Percentiles rank a stretch among this genome's conserved stretches.
Conservation (phyloP, 495 filamentous ascomycete species). For the Penicillium macrosclerotiorum region DNA sequence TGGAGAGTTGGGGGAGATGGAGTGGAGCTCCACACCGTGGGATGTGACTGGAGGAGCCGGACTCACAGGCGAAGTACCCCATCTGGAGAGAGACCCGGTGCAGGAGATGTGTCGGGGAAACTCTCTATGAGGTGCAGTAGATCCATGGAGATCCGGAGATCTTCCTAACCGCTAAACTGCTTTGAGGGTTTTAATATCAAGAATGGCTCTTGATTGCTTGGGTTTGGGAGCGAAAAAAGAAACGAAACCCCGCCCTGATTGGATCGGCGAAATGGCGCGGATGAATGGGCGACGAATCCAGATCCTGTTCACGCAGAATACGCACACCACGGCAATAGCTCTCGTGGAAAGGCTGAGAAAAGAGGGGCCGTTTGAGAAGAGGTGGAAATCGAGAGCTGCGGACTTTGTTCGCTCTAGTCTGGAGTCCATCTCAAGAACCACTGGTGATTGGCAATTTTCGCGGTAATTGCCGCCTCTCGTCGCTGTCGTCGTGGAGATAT, state of each 20-base stretch:
- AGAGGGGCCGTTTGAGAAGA: too few relatives aligned
- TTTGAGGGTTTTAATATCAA: conserved; percentile 7
- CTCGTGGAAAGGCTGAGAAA: too few relatives aligned
- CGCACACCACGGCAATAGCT: too few relatives aligned
- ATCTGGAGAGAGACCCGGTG: conserved; percentile 8
- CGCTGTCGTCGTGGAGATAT: too few relatives aligned
- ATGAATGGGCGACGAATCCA: background rate
- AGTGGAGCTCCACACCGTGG: background rate
- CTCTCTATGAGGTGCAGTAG: conserved; percentile 12
- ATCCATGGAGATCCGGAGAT: conserved; percentile 22
- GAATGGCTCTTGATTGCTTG: background rate
- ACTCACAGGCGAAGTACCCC: conserved; percentile 5
- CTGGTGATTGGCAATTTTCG: background rate
- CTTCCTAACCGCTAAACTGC: too few relatives aligned
- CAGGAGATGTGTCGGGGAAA: background rate
- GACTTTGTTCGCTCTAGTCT: too few relatives aligned
- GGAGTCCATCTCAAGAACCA: background rate
- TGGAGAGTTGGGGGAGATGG: background rate
- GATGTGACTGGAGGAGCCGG: conserved; percentile 1
- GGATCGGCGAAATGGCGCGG: conserved; percentile 6
- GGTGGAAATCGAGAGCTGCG: too few relatives aligned
- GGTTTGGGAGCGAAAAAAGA: conserved; percentile 4
- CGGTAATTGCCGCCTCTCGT: background rate
- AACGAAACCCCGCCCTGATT: background rate
- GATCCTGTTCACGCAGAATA: background rate